Conservation (phyloP, 139 green algal genomes). For the Nannochloris sp. region DNA sequence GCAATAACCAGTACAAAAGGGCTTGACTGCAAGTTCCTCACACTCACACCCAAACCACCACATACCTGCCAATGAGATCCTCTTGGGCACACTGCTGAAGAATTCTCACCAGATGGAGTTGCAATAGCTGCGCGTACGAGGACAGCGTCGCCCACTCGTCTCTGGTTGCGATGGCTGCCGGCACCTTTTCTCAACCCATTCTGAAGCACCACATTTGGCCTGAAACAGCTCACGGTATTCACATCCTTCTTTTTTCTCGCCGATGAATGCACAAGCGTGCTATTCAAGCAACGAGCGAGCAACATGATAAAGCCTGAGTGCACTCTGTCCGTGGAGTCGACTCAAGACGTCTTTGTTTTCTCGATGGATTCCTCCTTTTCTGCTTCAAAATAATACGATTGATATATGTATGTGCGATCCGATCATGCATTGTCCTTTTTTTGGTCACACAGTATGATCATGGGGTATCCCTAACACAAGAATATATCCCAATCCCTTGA, state of each 20-base stretch:
- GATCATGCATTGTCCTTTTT: not conserved
- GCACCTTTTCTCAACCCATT: not conserved
- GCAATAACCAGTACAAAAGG: conserved; percentile 42
- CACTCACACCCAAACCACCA: not conserved
- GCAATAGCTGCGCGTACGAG: not conserved
- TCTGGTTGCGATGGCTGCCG: not conserved
- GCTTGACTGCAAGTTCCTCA: not conserved
- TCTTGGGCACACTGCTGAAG: not conserved
- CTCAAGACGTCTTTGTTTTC: too few relatives aligned
- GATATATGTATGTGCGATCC: not conserved
- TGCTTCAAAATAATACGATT: not conserved
- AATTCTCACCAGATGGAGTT: conserved; percentile 1
- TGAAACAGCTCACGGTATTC: too few relatives aligned
- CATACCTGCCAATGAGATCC: conserved; percentile 1
- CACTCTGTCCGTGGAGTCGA: too few relatives aligned
- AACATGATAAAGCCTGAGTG: too few relatives aligned
- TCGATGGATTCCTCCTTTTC: not conserved
- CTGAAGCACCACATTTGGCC: too few relatives aligned
- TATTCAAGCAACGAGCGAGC: too few relatives aligned
- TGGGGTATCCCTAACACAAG: too few relatives aligned
- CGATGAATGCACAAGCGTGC: too few relatives aligned
- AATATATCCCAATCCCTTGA: too few relatives aligned
- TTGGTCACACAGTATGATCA: not conserved
- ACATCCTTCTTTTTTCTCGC: too few relatives aligned
- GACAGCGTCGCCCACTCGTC: not conserved